A percentile compares a stretch with the other conserved stretches of the same genome.
These are phyloP conservation scores for Gastrodia elata DNA, from an alignment of 106 monocot genomes.

Conservation along the genomic window DNA sequence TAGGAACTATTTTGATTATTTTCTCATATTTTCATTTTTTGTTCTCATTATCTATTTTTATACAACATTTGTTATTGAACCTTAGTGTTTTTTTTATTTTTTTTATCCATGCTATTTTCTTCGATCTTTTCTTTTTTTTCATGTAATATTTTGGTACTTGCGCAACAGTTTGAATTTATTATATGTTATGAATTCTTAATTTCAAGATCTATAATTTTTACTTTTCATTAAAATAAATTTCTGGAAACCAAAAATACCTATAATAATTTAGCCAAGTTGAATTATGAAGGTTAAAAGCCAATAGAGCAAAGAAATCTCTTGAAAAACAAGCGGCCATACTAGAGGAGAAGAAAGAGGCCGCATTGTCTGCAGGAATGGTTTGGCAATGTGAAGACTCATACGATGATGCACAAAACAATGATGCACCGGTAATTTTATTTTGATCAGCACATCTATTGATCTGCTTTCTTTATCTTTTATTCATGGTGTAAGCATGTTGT, in stretches of 20 bases:
- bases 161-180: neutral
- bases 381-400: slow-evolving; percentile 77
- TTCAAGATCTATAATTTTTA: neutral
- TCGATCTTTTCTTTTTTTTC: too few relatives aligned
- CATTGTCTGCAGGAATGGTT: slow-evolving; percentile 47
- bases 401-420: slow-evolving; percentile 48
- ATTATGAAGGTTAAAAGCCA: slow-evolving; percentile 51
- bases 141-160: too few relatives aligned
- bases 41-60: too few relatives aligned
- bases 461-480: neutral
- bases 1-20: too few relatives aligned
- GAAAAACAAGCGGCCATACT: slow-evolving; percentile 34
- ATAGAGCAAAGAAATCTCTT: slow-evolving; percentile 66
- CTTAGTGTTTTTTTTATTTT: too few relatives aligned
- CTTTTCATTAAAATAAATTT: neutral
- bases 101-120: too few relatives aligned
- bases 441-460: neutral
- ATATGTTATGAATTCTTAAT: neutral
- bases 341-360: slow-evolving; percentile 51
- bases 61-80: too few relatives aligned
- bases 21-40: too few relatives aligned
- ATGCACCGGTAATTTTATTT: slow-evolving; percentile 25
- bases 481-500: neutral
- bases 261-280: neutral
- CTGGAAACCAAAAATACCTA: neutral